These are phyloP conservation scores for Rhododendron williamsianum DNA, from an alignment of 148 eudicot species.

Conservation along the genomic window DNA sequence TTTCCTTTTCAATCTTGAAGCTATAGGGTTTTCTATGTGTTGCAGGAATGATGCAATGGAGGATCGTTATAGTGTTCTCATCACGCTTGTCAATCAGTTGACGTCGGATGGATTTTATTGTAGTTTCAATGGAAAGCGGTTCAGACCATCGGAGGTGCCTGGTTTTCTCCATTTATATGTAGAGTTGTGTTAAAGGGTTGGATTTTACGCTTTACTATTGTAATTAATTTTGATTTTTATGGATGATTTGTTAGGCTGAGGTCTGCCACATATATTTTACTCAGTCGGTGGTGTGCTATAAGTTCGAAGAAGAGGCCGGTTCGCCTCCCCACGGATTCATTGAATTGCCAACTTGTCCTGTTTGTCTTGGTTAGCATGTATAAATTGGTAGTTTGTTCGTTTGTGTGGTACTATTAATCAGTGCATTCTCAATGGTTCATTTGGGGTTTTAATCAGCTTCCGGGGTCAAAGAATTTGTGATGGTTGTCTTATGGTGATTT, in stretches of 20 bases:
- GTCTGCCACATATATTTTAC: slow-evolving; percentile 69
- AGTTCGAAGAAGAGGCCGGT: slow-evolving; percentile 57
- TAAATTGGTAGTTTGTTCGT: background rate
- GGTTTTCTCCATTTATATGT: background rate
- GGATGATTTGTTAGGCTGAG: slow-evolving; percentile 53
- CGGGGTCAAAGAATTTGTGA: background rate
- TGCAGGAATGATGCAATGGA: slow-evolving; percentile 83
- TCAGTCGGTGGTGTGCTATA: slow-evolving; percentile 46
- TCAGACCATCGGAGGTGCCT: slow-evolving; percentile 71
- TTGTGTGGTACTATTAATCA: background rate
- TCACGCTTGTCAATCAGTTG: slow-evolving; percentile 48
- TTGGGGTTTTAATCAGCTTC: background rate
- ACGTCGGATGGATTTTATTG: slow-evolving; percentile 73
- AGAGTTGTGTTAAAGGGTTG: background rate
- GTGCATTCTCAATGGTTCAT: background rate
- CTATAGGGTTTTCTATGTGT: slow-evolving; percentile 6
- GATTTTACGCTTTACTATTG: background rate
- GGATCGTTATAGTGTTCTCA: slow-evolving; percentile 81
- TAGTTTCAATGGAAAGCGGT: slow-evolving; percentile 71
- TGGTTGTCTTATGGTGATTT: slow-evolving; percentile 14
- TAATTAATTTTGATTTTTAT: background rate
- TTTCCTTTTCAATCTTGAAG: background rate
- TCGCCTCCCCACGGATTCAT: slow-evolving; percentile 54
- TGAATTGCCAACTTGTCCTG: slow-evolving; percentile 88
- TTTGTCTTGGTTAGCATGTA: slow-evolving; percentile 73